A percentile compares a stretch with the other conserved stretches of the same genome.
These are phyloP conservation scores for Ophiocordyceps unilateralis DNA, from an alignment of 2,329 filamentous ascomycete species.

Conservation along the genomic window DNA sequence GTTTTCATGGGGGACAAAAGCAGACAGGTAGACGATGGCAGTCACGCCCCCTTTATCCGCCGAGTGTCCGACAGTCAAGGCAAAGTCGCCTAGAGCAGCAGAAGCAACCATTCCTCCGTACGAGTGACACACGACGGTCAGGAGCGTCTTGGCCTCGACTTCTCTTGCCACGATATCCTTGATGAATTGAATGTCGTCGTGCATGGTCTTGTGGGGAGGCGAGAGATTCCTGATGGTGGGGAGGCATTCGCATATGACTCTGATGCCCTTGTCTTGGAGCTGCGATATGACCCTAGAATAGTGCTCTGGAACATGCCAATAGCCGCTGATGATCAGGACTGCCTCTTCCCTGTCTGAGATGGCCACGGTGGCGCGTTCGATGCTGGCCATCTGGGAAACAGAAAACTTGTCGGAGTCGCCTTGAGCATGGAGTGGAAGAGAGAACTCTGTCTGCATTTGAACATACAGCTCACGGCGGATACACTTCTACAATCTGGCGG, in stretches of 20 bases:
- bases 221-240: constrained; percentile 5
- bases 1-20: neutral
- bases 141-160: neutral
- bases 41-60: neutral
- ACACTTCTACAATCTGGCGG: too few relatives aligned
- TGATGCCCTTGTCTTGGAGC: constrained; percentile 3
- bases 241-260: constrained; percentile 4
- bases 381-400: too few relatives aligned
- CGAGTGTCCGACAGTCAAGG: neutral
- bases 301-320: constrained; percentile 6
- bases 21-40: neutral
- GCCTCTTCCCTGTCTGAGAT: neutral
- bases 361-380: too few relatives aligned
- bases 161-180: constrained; percentile 2
- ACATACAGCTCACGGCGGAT: too few relatives aligned
- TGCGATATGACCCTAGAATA: constrained; percentile 3
- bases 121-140: constrained; percentile 1
- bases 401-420: too few relatives aligned
- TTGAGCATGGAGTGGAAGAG: too few relatives aligned
- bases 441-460: too few relatives aligned
- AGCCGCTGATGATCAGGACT: constrained; percentile 5
- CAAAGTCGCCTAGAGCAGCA: constrained; percentile 1
- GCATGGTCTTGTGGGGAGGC: constrained; percentile 6
- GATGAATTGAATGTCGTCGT: constrained; percentile 4
- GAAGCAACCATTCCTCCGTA: constrained; percentile 1